Conservation (phyloP, 2,329 filamentous ascomycete species). For the Lecanicillium sp. region DNA sequence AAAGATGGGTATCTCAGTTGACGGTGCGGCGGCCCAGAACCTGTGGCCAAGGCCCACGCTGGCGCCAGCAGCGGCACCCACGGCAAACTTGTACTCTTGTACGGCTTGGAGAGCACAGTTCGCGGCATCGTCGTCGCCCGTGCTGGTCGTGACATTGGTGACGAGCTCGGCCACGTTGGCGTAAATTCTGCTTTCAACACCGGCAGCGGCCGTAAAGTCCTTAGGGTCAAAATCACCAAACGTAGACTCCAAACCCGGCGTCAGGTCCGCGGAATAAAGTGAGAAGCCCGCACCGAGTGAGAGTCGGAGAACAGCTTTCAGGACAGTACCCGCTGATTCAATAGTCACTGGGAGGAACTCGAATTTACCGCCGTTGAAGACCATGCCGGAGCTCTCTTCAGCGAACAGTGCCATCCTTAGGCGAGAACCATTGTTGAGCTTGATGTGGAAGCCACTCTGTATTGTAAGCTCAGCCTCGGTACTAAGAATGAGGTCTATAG, state of each 20-base stretch:
- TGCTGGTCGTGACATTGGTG: conserved; percentile 40
- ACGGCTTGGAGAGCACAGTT: conserved; percentile 16
- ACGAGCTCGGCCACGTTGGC: conserved; percentile 46
- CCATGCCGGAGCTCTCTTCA: conserved; percentile 36
- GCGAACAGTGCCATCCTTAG: conserved; percentile 44
- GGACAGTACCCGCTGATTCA: conserved; percentile 28
- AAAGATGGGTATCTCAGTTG: conserved; percentile 41
- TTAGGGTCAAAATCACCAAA: conserved; percentile 10
- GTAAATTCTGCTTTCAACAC: conserved; percentile 40
- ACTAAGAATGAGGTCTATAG: conserved; percentile 44
- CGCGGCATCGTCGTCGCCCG: no score
- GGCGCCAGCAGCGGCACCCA: conserved; percentile 48
- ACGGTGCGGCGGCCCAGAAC: conserved; percentile 42
- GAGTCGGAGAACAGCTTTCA: conserved; percentile 40
- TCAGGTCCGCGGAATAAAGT: no score
- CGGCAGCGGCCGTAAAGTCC: conserved; percentile 26
- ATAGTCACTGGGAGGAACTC: conserved; percentile 50
- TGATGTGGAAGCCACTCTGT: conserved; percentile 46
- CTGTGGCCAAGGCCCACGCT: conserved; percentile 33
- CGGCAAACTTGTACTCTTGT: conserved; percentile 41
- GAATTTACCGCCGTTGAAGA: conserved; percentile 42
- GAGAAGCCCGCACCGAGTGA: conserved; percentile 36
- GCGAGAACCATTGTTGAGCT: conserved; percentile 39
- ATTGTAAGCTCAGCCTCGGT: conserved; percentile 40
- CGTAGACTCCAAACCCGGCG: conserved; percentile 15